These are phyloP conservation scores for Diaporthe sp. DNA, from an alignment of 2,329 filamentous ascomycete genomes.

Conservation along the genomic window DNA sequence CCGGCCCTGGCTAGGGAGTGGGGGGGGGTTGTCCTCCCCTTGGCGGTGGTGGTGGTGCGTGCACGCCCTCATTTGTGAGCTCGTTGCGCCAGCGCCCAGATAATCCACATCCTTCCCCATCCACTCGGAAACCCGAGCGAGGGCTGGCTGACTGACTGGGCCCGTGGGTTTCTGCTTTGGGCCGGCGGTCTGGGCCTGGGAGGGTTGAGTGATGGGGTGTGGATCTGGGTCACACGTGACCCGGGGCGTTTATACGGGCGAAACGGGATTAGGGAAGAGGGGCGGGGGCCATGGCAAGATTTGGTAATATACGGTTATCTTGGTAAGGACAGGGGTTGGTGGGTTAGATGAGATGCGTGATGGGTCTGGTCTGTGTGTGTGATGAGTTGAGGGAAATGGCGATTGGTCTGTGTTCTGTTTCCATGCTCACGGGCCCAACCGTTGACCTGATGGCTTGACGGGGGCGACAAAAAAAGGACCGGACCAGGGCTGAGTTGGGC, in stretches of 20 bases:
- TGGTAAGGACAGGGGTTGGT: constrained; percentile 8
- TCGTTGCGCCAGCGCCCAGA: not conserved
- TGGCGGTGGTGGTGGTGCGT: not conserved
- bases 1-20: not conserved
- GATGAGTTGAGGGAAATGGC: constrained; percentile 6
- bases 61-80: not conserved
- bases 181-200: not conserved
- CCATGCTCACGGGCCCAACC: not conserved
- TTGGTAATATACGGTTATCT: constrained; percentile 27
- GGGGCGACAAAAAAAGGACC: not conserved
- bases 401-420: constrained; percentile 17
- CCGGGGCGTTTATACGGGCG: not conserved
- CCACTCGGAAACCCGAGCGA: not conserved
- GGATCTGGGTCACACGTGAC: not conserved
- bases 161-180: not conserved
- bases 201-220: not conserved
- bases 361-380: constrained; percentile 22
- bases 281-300: not conserved
- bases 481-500: not conserved
- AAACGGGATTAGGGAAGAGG: not conserved
- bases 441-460: not conserved
- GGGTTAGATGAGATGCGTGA: not conserved
- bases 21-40: not conserved
- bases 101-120: not conserved
- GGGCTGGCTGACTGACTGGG: too few species aligned